These are phyloP conservation scores for Stagonosporopsis chrysanthemi DNA, from an alignment of 2,329 filamentous ascomycete genomes.

Conservation along the genomic window DNA sequence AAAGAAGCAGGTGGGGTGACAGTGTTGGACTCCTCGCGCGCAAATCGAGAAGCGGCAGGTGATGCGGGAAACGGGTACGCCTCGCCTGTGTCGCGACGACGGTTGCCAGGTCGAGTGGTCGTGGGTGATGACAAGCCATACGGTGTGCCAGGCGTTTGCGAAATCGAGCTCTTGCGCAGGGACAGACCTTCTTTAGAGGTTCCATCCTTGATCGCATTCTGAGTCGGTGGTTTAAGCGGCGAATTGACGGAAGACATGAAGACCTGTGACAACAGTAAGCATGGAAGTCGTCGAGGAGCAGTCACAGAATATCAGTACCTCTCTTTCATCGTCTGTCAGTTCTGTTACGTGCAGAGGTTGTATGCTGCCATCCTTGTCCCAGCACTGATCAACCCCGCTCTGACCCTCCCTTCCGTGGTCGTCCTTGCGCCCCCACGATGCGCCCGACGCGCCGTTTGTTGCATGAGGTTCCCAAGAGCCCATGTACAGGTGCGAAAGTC, in stretches of 20 bases:
- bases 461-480: slow-evolving; percentile 81
- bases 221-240: slow-evolving; percentile 82
- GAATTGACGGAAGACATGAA: slow-evolving; percentile 92
- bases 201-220: slow-evolving; percentile 68
- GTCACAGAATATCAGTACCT: slow-evolving; percentile 56
- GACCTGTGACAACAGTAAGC: slow-evolving; percentile 59
- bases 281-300: not conserved
- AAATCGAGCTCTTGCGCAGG: slow-evolving; percentile 83
- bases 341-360: slow-evolving; percentile 76
- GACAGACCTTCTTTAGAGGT: slow-evolving; percentile 64
- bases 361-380: slow-evolving; percentile 76
- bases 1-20: slow-evolving; percentile 68
- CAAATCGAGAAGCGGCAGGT: slow-evolving; percentile 67
- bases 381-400: slow-evolving; percentile 89
- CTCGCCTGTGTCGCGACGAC: slow-evolving; percentile 86
- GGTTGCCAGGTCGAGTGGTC: slow-evolving; percentile 73
- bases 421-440: slow-evolving; percentile 77
- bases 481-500: slow-evolving; percentile 73
- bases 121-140: slow-evolving; percentile 79
- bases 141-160: slow-evolving; percentile 68
- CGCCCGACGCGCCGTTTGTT: slow-evolving; percentile 65
- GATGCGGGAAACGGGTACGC: slow-evolving; percentile 66
- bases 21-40: slow-evolving; percentile 69
- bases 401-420: slow-evolving; percentile 74
- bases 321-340: slow-evolving; percentile 72